Percentiles rank a stretch among this genome's conserved stretches.
Evolutionary conservation across 306 rosid species (phyloP).

Genomic region (Inga leiocalycina): DNA sequence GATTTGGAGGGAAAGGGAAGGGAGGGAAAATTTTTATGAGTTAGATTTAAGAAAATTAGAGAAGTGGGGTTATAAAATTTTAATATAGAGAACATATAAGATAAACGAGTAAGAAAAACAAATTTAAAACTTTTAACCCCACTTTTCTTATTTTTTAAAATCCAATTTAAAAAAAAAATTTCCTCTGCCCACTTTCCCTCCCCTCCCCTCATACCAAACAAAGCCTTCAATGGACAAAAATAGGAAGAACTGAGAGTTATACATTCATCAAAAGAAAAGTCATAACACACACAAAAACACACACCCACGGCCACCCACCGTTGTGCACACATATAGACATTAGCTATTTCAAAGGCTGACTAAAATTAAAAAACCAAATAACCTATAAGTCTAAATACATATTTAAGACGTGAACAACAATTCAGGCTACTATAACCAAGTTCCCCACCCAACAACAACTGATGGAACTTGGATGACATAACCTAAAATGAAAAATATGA

Average conservation of each 20-base stretch:
- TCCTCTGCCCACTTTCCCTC: too few species aligned
- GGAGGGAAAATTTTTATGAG: too few species aligned
- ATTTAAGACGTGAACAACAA: constrained; percentile 19
- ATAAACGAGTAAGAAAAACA: too few species aligned
- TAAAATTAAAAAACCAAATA: neutral
- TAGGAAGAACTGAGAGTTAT: neutral
- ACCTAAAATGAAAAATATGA: neutral
- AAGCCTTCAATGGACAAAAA: neutral
- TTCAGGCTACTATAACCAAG: neutral
- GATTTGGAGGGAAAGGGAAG: too few species aligned
- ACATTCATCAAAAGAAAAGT: neutral
- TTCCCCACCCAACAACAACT: neutral
- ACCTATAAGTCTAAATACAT: neutral
- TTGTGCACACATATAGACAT: neutral
- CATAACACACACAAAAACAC: neutral
- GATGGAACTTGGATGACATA: neutral
- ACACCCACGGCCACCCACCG: neutral
- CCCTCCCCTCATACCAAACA: too few species aligned
- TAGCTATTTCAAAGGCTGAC: neutral
- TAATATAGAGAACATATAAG: too few species aligned
- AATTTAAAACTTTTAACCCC: too few species aligned
- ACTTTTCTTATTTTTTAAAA: too few species aligned
- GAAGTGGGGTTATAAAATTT: too few species aligned
- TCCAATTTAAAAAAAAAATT: too few species aligned
- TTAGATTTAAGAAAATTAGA: too few species aligned